Conservation (phyloP, 2,329 filamentous ascomycete genomes). For the Alternaria tenuissima region DNA sequence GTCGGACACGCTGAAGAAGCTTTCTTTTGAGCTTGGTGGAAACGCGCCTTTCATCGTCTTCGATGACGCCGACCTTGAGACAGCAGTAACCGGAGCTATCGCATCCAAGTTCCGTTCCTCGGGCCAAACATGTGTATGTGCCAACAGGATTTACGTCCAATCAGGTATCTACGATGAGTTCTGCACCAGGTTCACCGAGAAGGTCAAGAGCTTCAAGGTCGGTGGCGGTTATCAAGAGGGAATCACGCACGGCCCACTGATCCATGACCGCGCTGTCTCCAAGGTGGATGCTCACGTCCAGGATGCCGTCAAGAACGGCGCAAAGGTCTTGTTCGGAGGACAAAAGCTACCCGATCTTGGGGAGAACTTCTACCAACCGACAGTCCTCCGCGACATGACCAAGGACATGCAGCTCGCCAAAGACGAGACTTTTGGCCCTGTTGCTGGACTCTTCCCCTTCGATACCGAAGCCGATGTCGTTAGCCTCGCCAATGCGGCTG, state of each 20-base stretch:
- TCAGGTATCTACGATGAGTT: conserved; percentile 80
- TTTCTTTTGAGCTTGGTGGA: conserved; percentile 90
- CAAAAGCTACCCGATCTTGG: conserved; percentile 77
- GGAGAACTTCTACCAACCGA: conserved; percentile 87
- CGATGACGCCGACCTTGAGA: conserved; percentile 89
- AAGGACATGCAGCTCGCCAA: conserved; percentile 81
- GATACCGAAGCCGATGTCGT: conserved; percentile 89
- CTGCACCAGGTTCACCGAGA: conserved; percentile 71
- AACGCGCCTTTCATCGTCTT: conserved; percentile 98
- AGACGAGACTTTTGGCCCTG: conserved; percentile 96
- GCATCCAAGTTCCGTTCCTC: conserved; percentile 91
- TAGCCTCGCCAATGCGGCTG: conserved; percentile 77
- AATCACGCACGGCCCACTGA: conserved; percentile 81
- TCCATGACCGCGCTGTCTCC: conserved; percentile 76
- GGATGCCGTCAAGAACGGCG: conserved; percentile 45
- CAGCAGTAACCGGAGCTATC: conserved; percentile 82
- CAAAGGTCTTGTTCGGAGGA: conserved; percentile 59
- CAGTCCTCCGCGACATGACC: conserved; percentile 87
- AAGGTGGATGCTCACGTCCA: conserved; percentile 50
- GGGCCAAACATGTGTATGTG: conserved; percentile 89
- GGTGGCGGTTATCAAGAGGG: conserved; percentile 75
- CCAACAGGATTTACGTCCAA: conserved; percentile 83
- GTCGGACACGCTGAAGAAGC: conserved; percentile 81
- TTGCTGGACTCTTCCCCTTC: conserved; percentile 89
- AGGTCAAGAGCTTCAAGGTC: conserved; percentile 77